Evolutionary conservation across 768 basidiomycete species (phyloP).

Genomic region (Psilocybe cyanescens): DNA sequence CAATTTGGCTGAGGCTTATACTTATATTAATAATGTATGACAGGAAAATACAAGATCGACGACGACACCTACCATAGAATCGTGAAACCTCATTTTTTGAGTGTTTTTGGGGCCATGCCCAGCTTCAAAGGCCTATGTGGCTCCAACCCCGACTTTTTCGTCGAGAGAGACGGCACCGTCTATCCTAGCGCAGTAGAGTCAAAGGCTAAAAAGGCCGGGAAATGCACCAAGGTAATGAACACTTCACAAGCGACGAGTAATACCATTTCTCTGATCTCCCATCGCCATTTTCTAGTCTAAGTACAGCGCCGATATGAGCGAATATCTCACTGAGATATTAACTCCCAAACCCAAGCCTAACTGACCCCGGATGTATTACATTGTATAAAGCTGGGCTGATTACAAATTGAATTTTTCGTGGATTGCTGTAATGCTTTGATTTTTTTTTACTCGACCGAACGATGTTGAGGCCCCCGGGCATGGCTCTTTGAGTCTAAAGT

Average conservation of each 20-base stretch:
- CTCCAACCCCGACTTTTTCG: conserved; percentile 6
- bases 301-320: neutral
- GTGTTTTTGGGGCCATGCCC: neutral
- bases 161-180: conserved; percentile 5
- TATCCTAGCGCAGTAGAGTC: neutral
- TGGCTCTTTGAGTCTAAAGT: no score
- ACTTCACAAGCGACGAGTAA: neutral
- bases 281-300: neutral
- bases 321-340: neutral
- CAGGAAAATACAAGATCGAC: conserved; percentile 7
- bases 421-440: no score
- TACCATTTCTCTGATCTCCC: neutral
- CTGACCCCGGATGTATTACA: no score
- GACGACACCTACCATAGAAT: conserved; percentile 8
- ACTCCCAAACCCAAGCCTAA: no score
- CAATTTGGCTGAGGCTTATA: no score
- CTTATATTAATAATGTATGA: neutral
- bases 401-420: no score
- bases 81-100: conserved; percentile 6
- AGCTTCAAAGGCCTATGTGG: conserved; percentile 5
- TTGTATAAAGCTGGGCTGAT: no score
- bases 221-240: conserved; percentile 7
- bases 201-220: neutral
- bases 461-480: no score
- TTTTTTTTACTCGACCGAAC: no score